Evolutionary conservation across 2,329 filamentous ascomycete genomes (phyloP).

Genomic region (Colletotrichum cereale): DNA sequence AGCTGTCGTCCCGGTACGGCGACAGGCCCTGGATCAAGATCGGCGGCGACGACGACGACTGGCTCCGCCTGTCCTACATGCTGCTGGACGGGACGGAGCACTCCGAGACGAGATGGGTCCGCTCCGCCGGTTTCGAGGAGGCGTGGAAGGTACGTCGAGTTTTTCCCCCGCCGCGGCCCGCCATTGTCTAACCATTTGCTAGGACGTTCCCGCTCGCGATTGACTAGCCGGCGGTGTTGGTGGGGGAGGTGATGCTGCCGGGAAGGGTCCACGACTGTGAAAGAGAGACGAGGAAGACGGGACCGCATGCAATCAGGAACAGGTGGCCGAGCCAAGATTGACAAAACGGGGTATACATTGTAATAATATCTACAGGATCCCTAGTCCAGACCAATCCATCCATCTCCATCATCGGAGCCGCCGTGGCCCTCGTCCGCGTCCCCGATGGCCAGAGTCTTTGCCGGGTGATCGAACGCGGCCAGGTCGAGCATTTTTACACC

Average conservation of each 20-base stretch:
- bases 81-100: constrained; percentile 71
- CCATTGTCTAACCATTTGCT: not conserved
- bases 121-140: constrained; percentile 72
- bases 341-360: constrained; percentile 41
- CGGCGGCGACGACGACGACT: constrained; percentile 66
- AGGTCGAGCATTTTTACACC: constrained; percentile 45
- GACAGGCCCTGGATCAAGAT: constrained; percentile 64
- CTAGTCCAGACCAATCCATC: constrained; percentile 64
- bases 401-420: constrained; percentile 56
- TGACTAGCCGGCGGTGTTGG: constrained; percentile 28
- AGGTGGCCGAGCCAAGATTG: not conserved
- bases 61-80: constrained; percentile 71
- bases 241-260: not conserved
- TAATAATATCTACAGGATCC: constrained; percentile 38
- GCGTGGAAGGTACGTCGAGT: constrained; percentile 67
- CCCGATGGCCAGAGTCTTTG: constrained; percentile 31
- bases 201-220: constrained; percentile 35
- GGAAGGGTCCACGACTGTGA: constrained; percentile 5
- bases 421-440: constrained; percentile 47
- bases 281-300: not conserved
- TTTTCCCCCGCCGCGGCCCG: no score
- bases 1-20: constrained; percentile 59
- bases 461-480: constrained; percentile 31
- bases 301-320: no score
- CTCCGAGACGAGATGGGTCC: constrained; percentile 66